phyloP scores from a whole-genome alignment of 164 flowering plant genomes.

The Berberis vulgaris region DNA sequence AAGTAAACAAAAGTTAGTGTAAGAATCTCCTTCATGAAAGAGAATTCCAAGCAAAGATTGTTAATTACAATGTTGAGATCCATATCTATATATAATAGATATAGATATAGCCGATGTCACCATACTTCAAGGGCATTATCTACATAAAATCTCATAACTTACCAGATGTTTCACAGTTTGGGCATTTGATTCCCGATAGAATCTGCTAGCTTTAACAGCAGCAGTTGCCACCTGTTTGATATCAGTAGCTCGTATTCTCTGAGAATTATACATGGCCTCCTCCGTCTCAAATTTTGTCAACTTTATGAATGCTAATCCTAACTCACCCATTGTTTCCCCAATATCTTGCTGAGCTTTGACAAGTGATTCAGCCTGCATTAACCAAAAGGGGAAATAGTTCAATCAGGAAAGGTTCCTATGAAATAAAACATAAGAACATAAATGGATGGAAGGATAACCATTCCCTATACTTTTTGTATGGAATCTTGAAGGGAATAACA shows the following conservation, averaged over 20 bases:
- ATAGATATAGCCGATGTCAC: too few relatives aligned
- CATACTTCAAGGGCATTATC: too few relatives aligned
- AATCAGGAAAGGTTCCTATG: background rate
- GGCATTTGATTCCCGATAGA: constrained; percentile 73
- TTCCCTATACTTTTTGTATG: too few relatives aligned
- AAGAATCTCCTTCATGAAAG: too few relatives aligned
- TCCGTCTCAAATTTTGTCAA: constrained; percentile 79
- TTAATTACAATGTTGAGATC: too few relatives aligned
- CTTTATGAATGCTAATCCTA: constrained; percentile 80
- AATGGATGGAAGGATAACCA: too few relatives aligned
- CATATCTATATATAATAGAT: too few relatives aligned
- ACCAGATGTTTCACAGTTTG: constrained; percentile 93
- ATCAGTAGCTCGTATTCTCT: constrained; percentile 43
- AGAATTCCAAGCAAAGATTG: too few relatives aligned
- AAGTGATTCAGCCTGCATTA: constrained; percentile 73
- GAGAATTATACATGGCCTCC: constrained; percentile 56
- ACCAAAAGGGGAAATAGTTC: background rate
- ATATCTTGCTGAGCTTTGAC: constrained; percentile 96
- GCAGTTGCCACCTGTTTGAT: constrained; percentile 80
- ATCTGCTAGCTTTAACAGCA: constrained; percentile 89
- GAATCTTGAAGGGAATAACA: too few relatives aligned
- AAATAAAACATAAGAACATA: too few relatives aligned
- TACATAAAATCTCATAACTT: constrained; percentile 3
- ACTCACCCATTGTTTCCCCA: constrained; percentile 91
- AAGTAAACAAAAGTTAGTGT: too few relatives aligned